phyloP scores from a whole-genome alignment of 148 eudicot genomes.

The Cornus florida region DNA sequence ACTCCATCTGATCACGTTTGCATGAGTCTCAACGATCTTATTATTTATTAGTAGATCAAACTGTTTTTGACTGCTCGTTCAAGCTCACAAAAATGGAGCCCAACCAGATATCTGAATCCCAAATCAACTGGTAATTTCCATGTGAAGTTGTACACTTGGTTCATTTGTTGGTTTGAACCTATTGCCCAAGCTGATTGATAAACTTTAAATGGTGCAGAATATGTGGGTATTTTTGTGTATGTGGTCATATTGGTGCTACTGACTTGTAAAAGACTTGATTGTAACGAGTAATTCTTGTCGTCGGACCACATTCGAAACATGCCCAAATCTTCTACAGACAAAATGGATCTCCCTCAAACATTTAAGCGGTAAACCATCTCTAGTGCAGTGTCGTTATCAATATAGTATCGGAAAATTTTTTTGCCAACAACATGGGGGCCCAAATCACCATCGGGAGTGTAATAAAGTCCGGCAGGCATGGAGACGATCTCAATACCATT shows the following conservation, averaged over 20 bases:
- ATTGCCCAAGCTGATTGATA: constrained; percentile 25
- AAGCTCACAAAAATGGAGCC: constrained; percentile 46
- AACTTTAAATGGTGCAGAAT: constrained; percentile 32
- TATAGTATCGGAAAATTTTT: neutral
- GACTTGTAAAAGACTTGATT: neutral
- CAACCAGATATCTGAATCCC: constrained; percentile 39
- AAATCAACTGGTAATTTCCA: constrained; percentile 37
- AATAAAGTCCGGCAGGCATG: constrained; percentile 35
- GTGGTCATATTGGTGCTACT: constrained; percentile 8
- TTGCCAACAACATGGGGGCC: constrained; percentile 19
- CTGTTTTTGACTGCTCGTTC: neutral
- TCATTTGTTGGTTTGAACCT: neutral
- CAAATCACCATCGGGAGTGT: neutral
- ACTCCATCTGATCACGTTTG: constrained; percentile 17
- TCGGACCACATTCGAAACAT: constrained; percentile 30
- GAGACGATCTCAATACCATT: constrained; percentile 54
- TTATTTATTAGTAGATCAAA: constrained; percentile 31
- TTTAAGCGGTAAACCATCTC: constrained; percentile 37
- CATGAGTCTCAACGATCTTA: constrained; percentile 15
- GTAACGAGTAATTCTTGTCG: constrained; percentile 7
- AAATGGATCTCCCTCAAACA: constrained; percentile 22
- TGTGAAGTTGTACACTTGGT: constrained; percentile 13
- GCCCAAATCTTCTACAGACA: constrained; percentile 1
- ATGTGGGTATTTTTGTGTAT: constrained; percentile 8
- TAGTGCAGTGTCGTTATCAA: constrained; percentile 25